Conservation (phyloP, 1,284 basidiomycete genomes). For the Austroboletus novae-zelandiae region DNA sequence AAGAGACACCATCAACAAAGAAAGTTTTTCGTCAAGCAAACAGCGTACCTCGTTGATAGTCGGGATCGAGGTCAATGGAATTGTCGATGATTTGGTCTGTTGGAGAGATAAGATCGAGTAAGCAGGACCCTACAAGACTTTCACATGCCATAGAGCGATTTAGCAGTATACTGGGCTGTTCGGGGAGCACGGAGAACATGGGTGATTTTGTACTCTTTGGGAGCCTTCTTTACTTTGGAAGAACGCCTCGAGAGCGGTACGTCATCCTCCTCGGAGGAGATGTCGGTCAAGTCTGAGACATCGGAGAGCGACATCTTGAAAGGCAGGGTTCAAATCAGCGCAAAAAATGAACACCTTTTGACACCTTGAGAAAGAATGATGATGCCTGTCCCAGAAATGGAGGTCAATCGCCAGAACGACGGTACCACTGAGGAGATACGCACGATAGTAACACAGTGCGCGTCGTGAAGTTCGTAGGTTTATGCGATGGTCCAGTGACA, state of each 20-base stretch:
- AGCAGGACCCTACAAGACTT: background rate
- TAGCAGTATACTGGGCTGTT: constrained; percentile 43
- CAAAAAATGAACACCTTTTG: background rate
- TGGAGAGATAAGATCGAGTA: background rate
- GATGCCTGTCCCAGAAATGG: background rate
- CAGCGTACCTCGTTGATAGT: constrained; percentile 49
- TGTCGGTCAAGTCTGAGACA: constrained; percentile 44
- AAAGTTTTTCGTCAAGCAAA: background rate
- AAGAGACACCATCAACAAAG: background rate
- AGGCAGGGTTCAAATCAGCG: constrained; percentile 1
- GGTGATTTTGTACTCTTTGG: constrained; percentile 36
- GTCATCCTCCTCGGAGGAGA: constrained; percentile 41
- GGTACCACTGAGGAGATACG: background rate
- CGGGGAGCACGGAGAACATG: constrained; percentile 42
- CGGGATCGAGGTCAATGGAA: constrained; percentile 48
- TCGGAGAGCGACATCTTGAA: constrained; percentile 34
- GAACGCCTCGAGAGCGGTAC: constrained; percentile 23
- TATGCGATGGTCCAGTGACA: background rate
- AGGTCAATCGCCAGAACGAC: background rate
- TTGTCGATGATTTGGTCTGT: constrained; percentile 48
- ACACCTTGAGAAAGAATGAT: background rate
- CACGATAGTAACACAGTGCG: background rate
- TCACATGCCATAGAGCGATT: constrained; percentile 44
- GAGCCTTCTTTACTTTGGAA: constrained; percentile 19
- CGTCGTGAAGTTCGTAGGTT: background rate